A percentile compares a stretch with the other conserved stretches of the same genome.
Conservation (phyloP, 805 yeast species). For the Metschnikowia drakensbergensis region DNA sequence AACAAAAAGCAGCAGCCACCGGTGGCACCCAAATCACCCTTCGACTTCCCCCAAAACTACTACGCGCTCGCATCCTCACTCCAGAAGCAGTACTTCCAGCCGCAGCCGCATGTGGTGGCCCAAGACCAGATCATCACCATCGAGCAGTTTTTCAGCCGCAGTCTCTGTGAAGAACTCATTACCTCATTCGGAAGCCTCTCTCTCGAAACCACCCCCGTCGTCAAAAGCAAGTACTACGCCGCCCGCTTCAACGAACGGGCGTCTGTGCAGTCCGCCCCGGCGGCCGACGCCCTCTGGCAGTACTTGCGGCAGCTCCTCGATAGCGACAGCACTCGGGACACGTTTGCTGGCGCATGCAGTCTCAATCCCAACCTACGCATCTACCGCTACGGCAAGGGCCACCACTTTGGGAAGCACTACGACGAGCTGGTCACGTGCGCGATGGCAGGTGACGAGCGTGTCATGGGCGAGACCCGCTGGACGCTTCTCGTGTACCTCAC, state of each 20-base stretch:
- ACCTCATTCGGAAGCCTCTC: constrained; percentile 21
- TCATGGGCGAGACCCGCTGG: constrained; percentile 49
- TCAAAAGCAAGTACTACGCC: constrained; percentile 51
- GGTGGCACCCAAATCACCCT: constrained; percentile 1
- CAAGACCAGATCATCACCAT: constrained; percentile 40
- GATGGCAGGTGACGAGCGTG: constrained; percentile 21
- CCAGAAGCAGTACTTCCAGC: constrained; percentile 15
- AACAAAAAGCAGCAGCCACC: neutral
- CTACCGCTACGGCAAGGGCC: constrained; percentile 54
- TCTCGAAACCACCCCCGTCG: constrained; percentile 46
- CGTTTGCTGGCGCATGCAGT: constrained; percentile 41
- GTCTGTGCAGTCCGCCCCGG: constrained; percentile 34
- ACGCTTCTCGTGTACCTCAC: constrained; percentile 55
- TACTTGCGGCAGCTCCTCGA: constrained; percentile 34
- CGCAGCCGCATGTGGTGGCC: constrained; percentile 22
- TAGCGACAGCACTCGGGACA: constrained; percentile 22
- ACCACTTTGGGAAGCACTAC: constrained; percentile 57
- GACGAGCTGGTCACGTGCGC: constrained; percentile 50
- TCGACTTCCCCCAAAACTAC: constrained; percentile 19
- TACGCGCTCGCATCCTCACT: constrained; percentile 10
- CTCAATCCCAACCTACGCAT: constrained; percentile 54
- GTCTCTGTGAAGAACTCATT: constrained; percentile 40
- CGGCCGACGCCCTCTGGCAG: constrained; percentile 41
- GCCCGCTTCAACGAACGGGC: constrained; percentile 54
- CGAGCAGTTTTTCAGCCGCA: constrained; percentile 34